Percentiles rank a stretch among this genome's conserved stretches.
phyloP scores from a whole-genome alignment of 2,329 filamentous ascomycete genomes.

The Penicillium sp. region DNA sequence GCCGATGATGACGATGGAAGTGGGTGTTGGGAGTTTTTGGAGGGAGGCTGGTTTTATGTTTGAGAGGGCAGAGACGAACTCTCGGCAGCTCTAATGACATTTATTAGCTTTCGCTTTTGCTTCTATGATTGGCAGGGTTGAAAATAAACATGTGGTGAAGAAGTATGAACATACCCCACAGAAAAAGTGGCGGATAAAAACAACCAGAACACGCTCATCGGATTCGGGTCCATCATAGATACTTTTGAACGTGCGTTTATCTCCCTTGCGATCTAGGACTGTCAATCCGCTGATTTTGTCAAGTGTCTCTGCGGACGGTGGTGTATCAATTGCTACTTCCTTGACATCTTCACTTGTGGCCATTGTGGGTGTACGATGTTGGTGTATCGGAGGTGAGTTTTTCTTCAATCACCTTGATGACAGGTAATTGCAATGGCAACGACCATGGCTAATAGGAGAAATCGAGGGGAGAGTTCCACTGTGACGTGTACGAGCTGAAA shows the following conservation, averaged over 20 bases:
- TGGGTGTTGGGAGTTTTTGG: constrained; percentile 49
- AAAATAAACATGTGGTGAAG: too few relatives aligned
- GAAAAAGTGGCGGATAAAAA: constrained; percentile 79
- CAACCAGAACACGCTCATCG: constrained; percentile 59
- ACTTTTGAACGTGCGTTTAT: constrained; percentile 61
- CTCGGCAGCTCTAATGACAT: constrained; percentile 67
- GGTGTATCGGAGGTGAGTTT: neutral
- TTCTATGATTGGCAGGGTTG: too few relatives aligned
- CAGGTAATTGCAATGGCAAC: neutral
- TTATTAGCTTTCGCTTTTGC: neutral
- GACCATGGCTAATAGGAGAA: too few relatives aligned
- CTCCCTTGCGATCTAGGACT: constrained; percentile 63
- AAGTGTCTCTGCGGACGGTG: neutral
- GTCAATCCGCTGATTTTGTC: constrained; percentile 12
- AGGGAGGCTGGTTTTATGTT: constrained; percentile 51
- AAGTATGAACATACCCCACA: constrained; percentile 62
- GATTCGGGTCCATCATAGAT: constrained; percentile 50
- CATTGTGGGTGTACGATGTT: neutral
- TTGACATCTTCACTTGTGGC: neutral
- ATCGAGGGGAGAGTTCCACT: too few relatives aligned
- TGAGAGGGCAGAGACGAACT: constrained; percentile 66
- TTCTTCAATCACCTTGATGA: neutral
- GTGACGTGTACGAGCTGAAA: too few relatives aligned
- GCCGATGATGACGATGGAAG: constrained; percentile 68
- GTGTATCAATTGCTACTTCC: neutral